Base-by-base conservation (phyloP, 1,284 basidiomycete genomes). In the Cerrena zonata region DNA sequence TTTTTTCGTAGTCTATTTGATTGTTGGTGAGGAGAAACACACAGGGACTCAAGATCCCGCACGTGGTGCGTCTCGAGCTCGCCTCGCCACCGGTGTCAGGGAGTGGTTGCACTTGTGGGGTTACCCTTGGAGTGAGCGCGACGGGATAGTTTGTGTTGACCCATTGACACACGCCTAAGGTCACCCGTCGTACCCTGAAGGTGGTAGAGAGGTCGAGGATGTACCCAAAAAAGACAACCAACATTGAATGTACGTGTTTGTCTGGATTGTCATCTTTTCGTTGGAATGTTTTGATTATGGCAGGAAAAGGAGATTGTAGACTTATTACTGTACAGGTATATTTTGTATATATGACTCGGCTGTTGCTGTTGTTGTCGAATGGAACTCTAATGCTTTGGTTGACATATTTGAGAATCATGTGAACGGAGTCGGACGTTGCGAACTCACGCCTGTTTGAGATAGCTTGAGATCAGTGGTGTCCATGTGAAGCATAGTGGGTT, bases 21-120 rank as follows among this genome's bases (percentile, higher is more conserved):
- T 98, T 27, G 91, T 98, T 3, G 95, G 96, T 10, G 92, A 96
- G 67, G 93, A 94, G 66, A 94, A 93, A 68, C 95, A 98, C 65
- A 93, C 91, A 1, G 94, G 91, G 2, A 88, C 83, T 25, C 90
- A 94, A 62, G 91, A 94, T 62, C 72, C 79, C 13, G 79, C 76
- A 12, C 80, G 91, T 45, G 90, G 93, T 34, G 81, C 90, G 1
- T 89, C 89, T 26, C 86, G 91, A 54, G 78, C 82, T 15, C 84
- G 93, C 11, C 76, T 98, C 11, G 89, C 85, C 2, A 79, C 86
- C 1, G 89, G 89, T 15, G 84, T 97, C 39, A 86, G 89, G 58
- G 89, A 92, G 64, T 95, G 89, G 82, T 70, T 97, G 44, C 86
- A 90, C 59, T 82, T 88, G 49, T 97, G 92, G 90, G 89, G 89